Evolutionary conservation across 495 filamentous ascomycete genomes (phyloP), one percentile per base, ranked within the genome.

Genomic region (Aspergillus ellipticus): DNA sequence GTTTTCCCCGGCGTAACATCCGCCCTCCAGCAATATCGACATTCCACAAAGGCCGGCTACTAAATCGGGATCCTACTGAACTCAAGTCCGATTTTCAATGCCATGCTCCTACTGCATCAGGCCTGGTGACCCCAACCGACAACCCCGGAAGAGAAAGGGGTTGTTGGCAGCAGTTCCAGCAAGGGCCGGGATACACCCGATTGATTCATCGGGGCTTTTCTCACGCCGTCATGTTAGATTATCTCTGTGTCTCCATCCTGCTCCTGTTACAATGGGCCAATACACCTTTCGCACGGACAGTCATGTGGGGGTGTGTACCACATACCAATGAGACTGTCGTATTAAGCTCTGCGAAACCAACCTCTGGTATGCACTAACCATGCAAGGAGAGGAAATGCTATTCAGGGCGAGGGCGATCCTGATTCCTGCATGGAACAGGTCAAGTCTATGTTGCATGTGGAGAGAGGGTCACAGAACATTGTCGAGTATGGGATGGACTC

Each of bases 281-380:
- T 31, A 22, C 24, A 29, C n/a, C 20, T 51, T 26, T 26, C 49
- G 31, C 16, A 39, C 19, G 4, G 29, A 15, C 6, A 41, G 20
- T 51, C 21, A 51, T 51, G 37, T 41, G 29, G 17, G 16, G 17
- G 24, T n/a, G 28, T n/a, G 46, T 24, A 49, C 31, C 52, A 62
- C 61, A 63, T 63, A 57, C 61, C 61, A 52, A 42, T 22, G 37
- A 35, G 52, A 55, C 31, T 55, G 52, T 41, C 51, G 51, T 54
- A 52, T 54, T 62, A 55, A 56, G 51, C 59, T 58, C 59, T 57
- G 21, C 47, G 39, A 52, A 33, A 20, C 52, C 39, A 29, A 52
- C 17, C 42, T 47, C 21, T 31, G 61, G 60, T 57, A 63, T 63
- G 61, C 54, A 48, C 61, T 53, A 62, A 51, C 43, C 42, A 58